A percentile compares a stretch with the other conserved stretches of the same genome.
Conservation (phyloP, 495 filamentous ascomycete genomes). For the Entonaema liquescens region DNA sequence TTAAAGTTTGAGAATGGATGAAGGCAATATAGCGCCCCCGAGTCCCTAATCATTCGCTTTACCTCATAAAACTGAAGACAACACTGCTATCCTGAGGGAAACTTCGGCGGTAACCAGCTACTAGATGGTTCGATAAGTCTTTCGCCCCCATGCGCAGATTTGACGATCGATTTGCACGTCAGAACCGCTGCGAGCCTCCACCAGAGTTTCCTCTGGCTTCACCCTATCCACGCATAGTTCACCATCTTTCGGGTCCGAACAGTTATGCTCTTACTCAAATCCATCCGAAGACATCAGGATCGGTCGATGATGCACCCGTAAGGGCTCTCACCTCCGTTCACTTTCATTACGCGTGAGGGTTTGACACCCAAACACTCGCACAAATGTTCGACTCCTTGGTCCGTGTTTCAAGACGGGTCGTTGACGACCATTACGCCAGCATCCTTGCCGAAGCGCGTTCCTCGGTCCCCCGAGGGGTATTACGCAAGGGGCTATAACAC, state of each 20-base stretch:
- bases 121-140: constrained; percentile 15
- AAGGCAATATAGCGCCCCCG: constrained; percentile 12
- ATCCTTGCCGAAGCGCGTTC: constrained; percentile 7
- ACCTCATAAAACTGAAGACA: constrained; percentile 15
- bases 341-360: no score
- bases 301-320: constrained; percentile 11
- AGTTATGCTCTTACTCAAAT: constrained; percentile 14
- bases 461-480: constrained; percentile 9
- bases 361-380: no score
- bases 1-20: constrained; percentile 15
- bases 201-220: constrained; percentile 14
- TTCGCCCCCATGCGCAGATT: constrained; percentile 13
- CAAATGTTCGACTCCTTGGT: no score
- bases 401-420: no score
- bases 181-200: constrained; percentile 13
- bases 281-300: constrained; percentile 14
- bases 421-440: constrained; percentile 12
- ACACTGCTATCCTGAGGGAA: constrained; percentile 14
- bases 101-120: constrained; percentile 14
- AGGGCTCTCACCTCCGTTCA: constrained; percentile 12
- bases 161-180: constrained; percentile 14
- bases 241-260: constrained; percentile 13
- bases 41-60: constrained; percentile 15
- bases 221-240: constrained; percentile 14
- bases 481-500: constrained; percentile 6